Percentiles rank a stretch among this genome's conserved stretches.
These are phyloP conservation scores for Scheffersomyces cryptocercus DNA, from an alignment of 1,139 yeast genomes.

Conservation along the genomic window DNA sequence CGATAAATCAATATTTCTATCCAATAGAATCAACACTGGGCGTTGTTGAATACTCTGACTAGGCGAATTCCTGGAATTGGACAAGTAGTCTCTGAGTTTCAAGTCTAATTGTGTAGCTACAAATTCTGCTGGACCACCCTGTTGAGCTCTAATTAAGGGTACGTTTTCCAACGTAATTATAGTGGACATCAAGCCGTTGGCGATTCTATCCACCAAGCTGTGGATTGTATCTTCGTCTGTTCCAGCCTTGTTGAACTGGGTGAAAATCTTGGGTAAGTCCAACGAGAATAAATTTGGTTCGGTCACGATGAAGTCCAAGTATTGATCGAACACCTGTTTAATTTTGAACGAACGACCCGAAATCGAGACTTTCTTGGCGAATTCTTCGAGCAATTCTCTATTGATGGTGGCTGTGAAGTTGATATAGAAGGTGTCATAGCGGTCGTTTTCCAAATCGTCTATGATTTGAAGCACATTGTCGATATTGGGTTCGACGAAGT, in stretches of 20 bases:
- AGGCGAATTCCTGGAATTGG: conserved; percentile 54
- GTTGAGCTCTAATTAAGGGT: conserved; percentile 88
- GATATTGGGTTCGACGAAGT: conserved; percentile 84
- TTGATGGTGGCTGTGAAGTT: conserved; percentile 82
- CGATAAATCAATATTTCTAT: conserved; percentile 85
- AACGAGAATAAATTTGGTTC: conserved; percentile 89
- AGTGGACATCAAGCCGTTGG: conserved; percentile 78
- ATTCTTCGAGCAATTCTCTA: conserved; percentile 79
- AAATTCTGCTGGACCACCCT: conserved; percentile 94
- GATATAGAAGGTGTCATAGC: conserved; percentile 76
- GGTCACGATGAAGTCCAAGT: conserved; percentile 85
- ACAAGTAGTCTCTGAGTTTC: conserved; percentile 78
- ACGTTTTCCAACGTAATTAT: conserved; percentile 75
- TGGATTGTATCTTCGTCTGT: conserved; percentile 78
- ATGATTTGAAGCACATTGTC: conserved; percentile 71
- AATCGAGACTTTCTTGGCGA: conserved; percentile 79
- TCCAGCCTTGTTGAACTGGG: conserved; percentile 65
- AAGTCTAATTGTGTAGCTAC: conserved; percentile 85
- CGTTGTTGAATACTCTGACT: conserved; percentile 47
- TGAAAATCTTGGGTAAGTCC: conserved; percentile 66
- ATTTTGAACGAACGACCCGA: conserved; percentile 70
- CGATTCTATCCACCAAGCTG: conserved; percentile 63
- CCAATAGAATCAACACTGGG: conserved; percentile 78
- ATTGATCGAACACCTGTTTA: conserved; percentile 90
- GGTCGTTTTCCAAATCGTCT: conserved; percentile 69